Percentiles rank a stretch among this genome's conserved stretches.
Conservation (phyloP, 495 filamentous ascomycete genomes). For the Aspergillus leporis region DNA sequence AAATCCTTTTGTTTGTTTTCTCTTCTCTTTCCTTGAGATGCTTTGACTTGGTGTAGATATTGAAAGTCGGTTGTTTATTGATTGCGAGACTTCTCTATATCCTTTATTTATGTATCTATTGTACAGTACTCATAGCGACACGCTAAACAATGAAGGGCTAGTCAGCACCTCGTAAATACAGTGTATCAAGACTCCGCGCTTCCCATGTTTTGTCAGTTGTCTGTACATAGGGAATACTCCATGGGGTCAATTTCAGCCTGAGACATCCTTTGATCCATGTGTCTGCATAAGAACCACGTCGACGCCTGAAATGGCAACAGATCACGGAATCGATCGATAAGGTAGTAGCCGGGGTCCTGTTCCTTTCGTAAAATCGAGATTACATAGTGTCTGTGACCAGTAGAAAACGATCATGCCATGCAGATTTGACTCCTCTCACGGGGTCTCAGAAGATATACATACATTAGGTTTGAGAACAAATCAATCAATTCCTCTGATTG, state of each 20-base stretch:
- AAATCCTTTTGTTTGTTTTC: neutral
- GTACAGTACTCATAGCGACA: no score
- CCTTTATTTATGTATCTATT: neutral
- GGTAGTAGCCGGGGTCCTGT: neutral
- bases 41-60: neutral
- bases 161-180: neutral
- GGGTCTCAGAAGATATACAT: neutral
- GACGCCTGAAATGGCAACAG: neutral
- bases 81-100: neutral
- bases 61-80: neutral
- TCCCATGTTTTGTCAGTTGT: neutral
- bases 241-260: neutral
- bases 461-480: neutral
- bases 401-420: slow-evolving; percentile 9
- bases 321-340: neutral
- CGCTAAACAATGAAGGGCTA: neutral
- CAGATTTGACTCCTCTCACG: slow-evolving; percentile 13
- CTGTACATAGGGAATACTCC: neutral
- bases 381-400: slow-evolving; percentile 15
- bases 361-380: neutral
- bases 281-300: neutral
- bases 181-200: neutral
- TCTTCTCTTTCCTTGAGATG: neutral
- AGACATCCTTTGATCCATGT: neutral
- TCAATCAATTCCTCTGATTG: neutral